A percentile compares a stretch with the other conserved stretches of the same genome.
phyloP scores from a whole-genome alignment of 2,329 filamentous ascomycete genomes.

The Penicillium sp. region DNA sequence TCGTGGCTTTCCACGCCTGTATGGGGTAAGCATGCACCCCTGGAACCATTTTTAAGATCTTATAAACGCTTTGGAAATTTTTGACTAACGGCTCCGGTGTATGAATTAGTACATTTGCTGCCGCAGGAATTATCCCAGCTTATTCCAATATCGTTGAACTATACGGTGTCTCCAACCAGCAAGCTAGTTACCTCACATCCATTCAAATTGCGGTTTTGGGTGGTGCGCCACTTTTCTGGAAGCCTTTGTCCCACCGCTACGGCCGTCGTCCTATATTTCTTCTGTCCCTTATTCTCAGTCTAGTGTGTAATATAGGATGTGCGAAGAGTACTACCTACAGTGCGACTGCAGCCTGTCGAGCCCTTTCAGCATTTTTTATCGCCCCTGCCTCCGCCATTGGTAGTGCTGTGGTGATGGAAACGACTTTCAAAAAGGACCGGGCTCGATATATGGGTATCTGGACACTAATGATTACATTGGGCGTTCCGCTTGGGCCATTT shows the following conservation, averaged over 20 bases:
- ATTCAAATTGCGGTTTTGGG: conserved; percentile 55
- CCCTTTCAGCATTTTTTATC: conserved; percentile 57
- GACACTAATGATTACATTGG: conserved; percentile 54
- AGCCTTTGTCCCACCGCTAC: conserved; percentile 52
- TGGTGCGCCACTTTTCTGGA: conserved; percentile 55
- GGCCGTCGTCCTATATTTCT: conserved; percentile 57
- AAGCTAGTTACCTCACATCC: conserved; percentile 54
- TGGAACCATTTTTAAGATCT: neutral
- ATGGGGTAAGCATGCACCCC: conserved; percentile 42
- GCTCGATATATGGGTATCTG: conserved; percentile 58
- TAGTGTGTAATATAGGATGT: conserved; percentile 57
- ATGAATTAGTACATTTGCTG: conserved; percentile 48
- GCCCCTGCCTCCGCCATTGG: conserved; percentile 56
- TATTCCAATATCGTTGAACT: conserved; percentile 55
- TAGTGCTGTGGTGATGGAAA: conserved; percentile 58
- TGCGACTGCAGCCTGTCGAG: conserved; percentile 52
- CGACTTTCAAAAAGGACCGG: conserved; percentile 57
- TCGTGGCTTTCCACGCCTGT: conserved; percentile 59
- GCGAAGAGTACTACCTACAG: conserved; percentile 52
- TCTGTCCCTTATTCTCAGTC: conserved; percentile 50
- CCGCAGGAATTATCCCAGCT: conserved; percentile 57
- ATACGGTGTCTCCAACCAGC: conserved; percentile 50
- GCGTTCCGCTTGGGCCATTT: conserved; percentile 44
- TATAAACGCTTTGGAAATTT: neutral
- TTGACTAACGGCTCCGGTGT: neutral